Percentiles rank a stretch among this genome's conserved stretches.
phyloP scores from a whole-genome alignment of 495 filamentous ascomycete genomes.

The Penicillium cinerascens region DNA sequence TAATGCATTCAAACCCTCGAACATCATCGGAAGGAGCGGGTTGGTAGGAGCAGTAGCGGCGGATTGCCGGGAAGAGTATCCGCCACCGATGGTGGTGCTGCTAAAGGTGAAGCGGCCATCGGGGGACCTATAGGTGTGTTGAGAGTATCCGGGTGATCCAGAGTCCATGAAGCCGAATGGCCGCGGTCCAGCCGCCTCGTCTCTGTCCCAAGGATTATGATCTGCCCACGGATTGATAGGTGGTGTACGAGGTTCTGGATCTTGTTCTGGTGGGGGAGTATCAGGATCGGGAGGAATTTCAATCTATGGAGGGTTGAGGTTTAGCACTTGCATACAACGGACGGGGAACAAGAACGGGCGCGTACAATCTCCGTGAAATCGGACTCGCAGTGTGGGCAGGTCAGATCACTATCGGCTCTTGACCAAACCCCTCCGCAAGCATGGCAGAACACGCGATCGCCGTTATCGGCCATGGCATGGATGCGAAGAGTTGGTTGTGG shows the following conservation, averaged over 20 bases:
- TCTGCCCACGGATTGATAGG: slow-evolving; percentile 28
- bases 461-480: slow-evolving; percentile 10
- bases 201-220: slow-evolving; percentile 39
- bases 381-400: slow-evolving; percentile 73
- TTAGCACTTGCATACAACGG: slow-evolving; percentile 30
- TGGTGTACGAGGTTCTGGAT: slow-evolving; percentile 10
- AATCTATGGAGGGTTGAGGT: slow-evolving; percentile 25
- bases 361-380: slow-evolving; percentile 78
- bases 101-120: slow-evolving; percentile 40
- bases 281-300: slow-evolving; percentile 36
- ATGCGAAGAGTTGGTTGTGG: background rate
- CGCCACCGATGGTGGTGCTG: slow-evolving; percentile 31
- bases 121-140: slow-evolving; percentile 47
- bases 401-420: slow-evolving; percentile 58
- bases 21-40: slow-evolving; percentile 28
- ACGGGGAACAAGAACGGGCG: slow-evolving; percentile 14
- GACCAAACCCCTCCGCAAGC: slow-evolving; percentile 76
- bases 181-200: slow-evolving; percentile 40
- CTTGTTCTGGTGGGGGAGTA: slow-evolving; percentile 15
- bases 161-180: slow-evolving; percentile 1
- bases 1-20: slow-evolving; percentile 31
- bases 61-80: slow-evolving; percentile 21
- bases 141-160: slow-evolving; percentile 45
- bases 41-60: slow-evolving; percentile 6
- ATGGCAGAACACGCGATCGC: slow-evolving; percentile 80